phyloP scores from a whole-genome alignment of 345 rosid genomes.

The Passiflora organensis region DNA sequence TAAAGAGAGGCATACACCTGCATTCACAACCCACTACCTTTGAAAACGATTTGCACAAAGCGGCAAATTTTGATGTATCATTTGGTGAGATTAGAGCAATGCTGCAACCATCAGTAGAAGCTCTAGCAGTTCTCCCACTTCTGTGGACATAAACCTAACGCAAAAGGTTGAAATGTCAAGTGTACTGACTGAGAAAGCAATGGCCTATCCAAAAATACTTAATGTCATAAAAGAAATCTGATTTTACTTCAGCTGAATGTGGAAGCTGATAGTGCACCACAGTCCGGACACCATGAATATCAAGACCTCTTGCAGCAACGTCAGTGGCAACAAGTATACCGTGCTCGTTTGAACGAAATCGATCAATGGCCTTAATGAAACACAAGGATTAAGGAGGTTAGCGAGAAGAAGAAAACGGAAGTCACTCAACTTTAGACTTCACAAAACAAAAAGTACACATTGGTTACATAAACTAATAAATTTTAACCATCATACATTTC shows the following conservation, averaged over 20 bases:
- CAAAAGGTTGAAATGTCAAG: constrained; percentile 5
- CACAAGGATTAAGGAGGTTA: constrained; percentile 1
- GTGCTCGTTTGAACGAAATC: constrained; percentile 69
- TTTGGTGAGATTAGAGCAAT: constrained; percentile 74
- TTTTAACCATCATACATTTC: neutral
- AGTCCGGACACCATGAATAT: constrained; percentile 90
- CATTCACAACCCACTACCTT: constrained; percentile 43
- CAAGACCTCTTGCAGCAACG: constrained; percentile 98
- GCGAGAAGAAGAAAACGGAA: neutral
- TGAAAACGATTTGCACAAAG: constrained; percentile 83
- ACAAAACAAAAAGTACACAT: neutral
- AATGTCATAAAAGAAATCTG: constrained; percentile 1
- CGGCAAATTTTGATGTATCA: constrained; percentile 75
- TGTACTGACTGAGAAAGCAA: constrained; percentile 7
- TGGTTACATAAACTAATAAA: no score
- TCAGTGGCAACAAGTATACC: constrained; percentile 90
- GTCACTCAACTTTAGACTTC: neutral
- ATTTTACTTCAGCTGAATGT: constrained; percentile 80
- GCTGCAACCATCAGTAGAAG: constrained; percentile 90
- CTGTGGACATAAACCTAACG: constrained; percentile 89
- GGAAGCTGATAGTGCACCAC: constrained; percentile 97
- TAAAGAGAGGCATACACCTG: neutral
- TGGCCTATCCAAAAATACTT: constrained; percentile 1
- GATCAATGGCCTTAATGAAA: constrained; percentile 70
- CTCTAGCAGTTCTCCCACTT: constrained; percentile 98